These are phyloP conservation scores for Fusarium globosum DNA, from an alignment of 2,329 filamentous ascomycete genomes.

Conservation along the genomic window DNA sequence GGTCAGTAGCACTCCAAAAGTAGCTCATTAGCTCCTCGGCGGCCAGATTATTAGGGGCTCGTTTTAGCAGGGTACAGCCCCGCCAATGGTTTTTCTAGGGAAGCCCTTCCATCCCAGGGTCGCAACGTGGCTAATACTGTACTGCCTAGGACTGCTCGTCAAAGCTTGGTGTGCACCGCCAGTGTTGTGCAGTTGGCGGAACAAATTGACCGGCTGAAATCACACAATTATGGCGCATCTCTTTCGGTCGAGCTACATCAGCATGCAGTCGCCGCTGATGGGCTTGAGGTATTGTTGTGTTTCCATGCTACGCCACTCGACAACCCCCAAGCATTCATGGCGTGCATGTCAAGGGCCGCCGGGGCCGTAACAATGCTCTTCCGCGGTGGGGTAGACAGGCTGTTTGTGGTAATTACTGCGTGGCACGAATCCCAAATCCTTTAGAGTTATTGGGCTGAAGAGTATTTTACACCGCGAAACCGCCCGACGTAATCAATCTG, in stretches of 20 bases:
- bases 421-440: background rate
- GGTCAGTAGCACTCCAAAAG: slow-evolving; percentile 3
- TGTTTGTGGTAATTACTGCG: slow-evolving; percentile 9
- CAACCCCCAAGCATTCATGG: background rate
- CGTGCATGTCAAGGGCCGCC: background rate
- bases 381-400: background rate
- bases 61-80: slow-evolving; percentile 9
- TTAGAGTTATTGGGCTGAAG: background rate
- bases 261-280: background rate
- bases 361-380: slow-evolving; percentile 17
- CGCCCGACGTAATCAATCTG: background rate
- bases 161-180: background rate
- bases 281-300: background rate
- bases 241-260: background rate
- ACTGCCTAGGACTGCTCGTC: background rate
- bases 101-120: background rate
- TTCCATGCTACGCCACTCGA: slow-evolving; percentile 9
- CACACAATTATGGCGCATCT: background rate
- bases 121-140: slow-evolving; percentile 12
- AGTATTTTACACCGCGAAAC: slow-evolving; percentile 1
- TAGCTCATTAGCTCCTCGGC: slow-evolving; percentile 9
- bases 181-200: background rate
- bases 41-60: slow-evolving; percentile 19
- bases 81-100: background rate
- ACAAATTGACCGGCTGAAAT: background rate